These are phyloP conservation scores for Fusarium sp. DNA, from an alignment of 2,329 filamentous ascomycete species.

Conservation along the genomic window DNA sequence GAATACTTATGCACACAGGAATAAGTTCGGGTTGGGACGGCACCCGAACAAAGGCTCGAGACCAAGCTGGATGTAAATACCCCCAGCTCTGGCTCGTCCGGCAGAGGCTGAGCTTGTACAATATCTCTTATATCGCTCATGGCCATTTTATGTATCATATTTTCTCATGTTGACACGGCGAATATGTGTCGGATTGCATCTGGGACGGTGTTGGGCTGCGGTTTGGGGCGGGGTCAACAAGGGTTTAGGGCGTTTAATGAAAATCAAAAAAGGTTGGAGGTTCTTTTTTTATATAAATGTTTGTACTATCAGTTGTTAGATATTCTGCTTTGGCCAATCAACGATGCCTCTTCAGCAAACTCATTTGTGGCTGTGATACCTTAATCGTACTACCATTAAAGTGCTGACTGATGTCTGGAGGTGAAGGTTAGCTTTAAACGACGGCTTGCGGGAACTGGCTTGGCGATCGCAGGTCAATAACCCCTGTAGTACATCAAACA, in stretches of 20 bases:
- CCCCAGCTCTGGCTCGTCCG: neutral
- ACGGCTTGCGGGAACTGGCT: slow-evolving; percentile 20
- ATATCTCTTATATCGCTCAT: slow-evolving; percentile 21
- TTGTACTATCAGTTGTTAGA: neutral
- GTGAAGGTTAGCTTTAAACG: slow-evolving; percentile 2
- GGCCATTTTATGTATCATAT: slow-evolving; percentile 26
- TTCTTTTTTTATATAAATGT: neutral
- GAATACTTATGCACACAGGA: slow-evolving; percentile 34
- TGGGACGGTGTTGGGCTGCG: slow-evolving; percentile 26
- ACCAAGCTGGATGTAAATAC: slow-evolving; percentile 42
- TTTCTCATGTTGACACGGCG: neutral
- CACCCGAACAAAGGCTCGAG: slow-evolving; percentile 39
- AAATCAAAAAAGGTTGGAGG: slow-evolving; percentile 4
- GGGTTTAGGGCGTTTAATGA: slow-evolving; percentile 19
- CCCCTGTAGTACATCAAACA: slow-evolving; percentile 32
- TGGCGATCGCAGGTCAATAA: slow-evolving; percentile 29
- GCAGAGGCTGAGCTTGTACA: neutral
- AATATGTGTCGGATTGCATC: slow-evolving; percentile 26
- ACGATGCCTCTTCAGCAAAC: neutral
- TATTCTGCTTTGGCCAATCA: neutral
- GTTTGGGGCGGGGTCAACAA: neutral
- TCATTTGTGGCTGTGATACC: neutral
- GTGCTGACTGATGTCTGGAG: neutral
- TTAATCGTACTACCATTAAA: neutral
- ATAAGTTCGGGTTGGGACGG: slow-evolving; percentile 44